Evolutionary conservation across 2,329 filamentous ascomycete genomes (phyloP).

Genomic region (Epichloe aotearoae): DNA sequence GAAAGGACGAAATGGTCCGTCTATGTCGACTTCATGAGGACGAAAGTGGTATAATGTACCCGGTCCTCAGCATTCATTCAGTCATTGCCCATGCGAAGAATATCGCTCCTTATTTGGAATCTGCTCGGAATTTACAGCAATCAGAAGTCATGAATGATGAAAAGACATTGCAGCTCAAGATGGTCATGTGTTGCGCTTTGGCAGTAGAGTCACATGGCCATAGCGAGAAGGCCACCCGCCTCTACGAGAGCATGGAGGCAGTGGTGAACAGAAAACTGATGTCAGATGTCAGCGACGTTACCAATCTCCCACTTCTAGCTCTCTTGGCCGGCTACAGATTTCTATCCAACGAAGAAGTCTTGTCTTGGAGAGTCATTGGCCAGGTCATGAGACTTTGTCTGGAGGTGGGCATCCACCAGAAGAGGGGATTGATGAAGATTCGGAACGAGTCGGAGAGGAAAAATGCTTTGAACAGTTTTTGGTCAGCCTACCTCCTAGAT

Average conservation of each 20-base stretch:
- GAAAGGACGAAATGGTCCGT: conserved; percentile 66
- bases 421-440: conserved; percentile 59
- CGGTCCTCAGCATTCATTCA: conserved; percentile 61
- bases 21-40: conserved; percentile 74
- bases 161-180: conserved; percentile 60
- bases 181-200: conserved; percentile 67
- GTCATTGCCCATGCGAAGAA: conserved; percentile 57
- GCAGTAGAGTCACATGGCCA: conserved; percentile 68
- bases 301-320: conserved; percentile 36
- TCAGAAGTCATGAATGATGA: conserved; percentile 31
- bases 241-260: conserved; percentile 66
- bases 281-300: conserved; percentile 35
- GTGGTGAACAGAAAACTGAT: conserved; percentile 54
- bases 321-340: conserved; percentile 60
- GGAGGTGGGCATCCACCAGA: conserved; percentile 71
- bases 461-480: conserved; percentile 62
- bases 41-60: conserved; percentile 87
- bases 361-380: conserved; percentile 80
- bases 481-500: conserved; percentile 77
- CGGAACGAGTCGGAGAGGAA: conserved; percentile 54
- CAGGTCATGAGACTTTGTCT: conserved; percentile 68
- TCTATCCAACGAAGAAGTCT: conserved; percentile 69
- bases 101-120: conserved; percentile 60
- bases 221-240: conserved; percentile 56
- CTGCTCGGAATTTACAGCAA: conserved; percentile 22